These are phyloP conservation scores for Coemansia brasiliensis DNA, from an alignment of 192 early-diverging fungal genomes.

Conservation along the genomic window DNA sequence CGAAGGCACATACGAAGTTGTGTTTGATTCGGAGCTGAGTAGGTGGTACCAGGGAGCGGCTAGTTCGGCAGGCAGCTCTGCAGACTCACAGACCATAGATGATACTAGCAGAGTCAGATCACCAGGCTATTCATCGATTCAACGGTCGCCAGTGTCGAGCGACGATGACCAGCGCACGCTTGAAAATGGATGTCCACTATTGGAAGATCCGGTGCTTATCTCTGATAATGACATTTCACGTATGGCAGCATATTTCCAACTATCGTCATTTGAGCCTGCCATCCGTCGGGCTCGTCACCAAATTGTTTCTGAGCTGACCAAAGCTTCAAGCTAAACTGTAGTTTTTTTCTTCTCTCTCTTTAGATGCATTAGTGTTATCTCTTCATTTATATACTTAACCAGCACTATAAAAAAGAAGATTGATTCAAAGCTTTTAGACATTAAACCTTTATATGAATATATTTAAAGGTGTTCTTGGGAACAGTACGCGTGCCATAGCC, in stretches of 20 bases:
- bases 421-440: no score
- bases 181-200: constrained; percentile 23
- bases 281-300: constrained; percentile 59
- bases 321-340: constrained; percentile 16
- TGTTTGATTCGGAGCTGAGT: constrained; percentile 35
- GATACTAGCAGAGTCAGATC: background rate
- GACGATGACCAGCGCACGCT: constrained; percentile 36
- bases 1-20: constrained; percentile 28
- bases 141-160: constrained; percentile 12
- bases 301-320: constrained; percentile 42
- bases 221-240: constrained; percentile 36
- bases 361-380: no score
- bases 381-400: no score
- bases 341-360: background rate
- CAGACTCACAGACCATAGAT: constrained; percentile 21
- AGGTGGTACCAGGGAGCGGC: constrained; percentile 26
- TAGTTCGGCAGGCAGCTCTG: background rate
- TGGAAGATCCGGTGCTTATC: constrained; percentile 32
- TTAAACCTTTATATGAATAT: constrained; percentile 37
- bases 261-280: constrained; percentile 53
- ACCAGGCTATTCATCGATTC: constrained; percentile 3
- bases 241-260: constrained; percentile 44
- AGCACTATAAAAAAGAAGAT: no score
- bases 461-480: constrained; percentile 32
- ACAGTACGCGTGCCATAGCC: constrained; percentile 34